Evolutionary conservation across 2,329 filamentous ascomycete species (phyloP), one percentile per base, ranked within the genome.

Genomic region (Phaeosphaeriaceae sp.): DNA sequence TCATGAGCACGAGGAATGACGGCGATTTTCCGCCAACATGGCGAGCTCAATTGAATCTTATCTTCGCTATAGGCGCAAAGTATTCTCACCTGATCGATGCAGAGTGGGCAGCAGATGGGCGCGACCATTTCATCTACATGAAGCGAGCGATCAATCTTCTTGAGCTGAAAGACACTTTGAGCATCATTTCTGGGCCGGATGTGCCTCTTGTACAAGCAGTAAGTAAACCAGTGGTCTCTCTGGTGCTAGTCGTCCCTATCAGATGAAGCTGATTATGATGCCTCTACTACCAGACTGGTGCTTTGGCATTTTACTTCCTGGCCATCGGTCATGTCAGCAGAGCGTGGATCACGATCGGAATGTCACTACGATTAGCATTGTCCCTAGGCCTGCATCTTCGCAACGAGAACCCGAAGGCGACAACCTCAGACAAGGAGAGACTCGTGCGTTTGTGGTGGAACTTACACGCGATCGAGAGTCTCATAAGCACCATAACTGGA

Each of bases 41-140:
- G 78, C 70, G 73, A 3, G 77, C 76, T 3, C 73, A 77, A 3
- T 50, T 81, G 57, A 80, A 82, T 49, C 48, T 81, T 13, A 64
- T 81, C 1, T 79, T 81, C 42, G 80, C 79, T 11, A 77, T 82
- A n/a, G 78, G 76, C 6, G 73, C 78, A 11, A 72, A 73, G 50
- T 75, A 77, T 58, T 75, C 75, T 6, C 70, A 78, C 54, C 67
- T 79, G 50, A 65, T 66, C 7, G 58, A 68, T 23, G 68, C 69
- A 6, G 65, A 68, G 0, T 75, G 69, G 69, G 63, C 57, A 35
- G 72, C 65, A 13, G 65, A 75, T 43, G 65, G 68, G n/a, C 61
- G 66, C 22, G 77, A 79, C 42, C 78, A 81, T 52, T 35, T 76
- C 17, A 52, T 78, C 1, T 81, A 79, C 54, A 79, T 79, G 67